Conservation (phyloP, 78 protist genomes). For the Dictyostelium brefeldianum region DNA sequence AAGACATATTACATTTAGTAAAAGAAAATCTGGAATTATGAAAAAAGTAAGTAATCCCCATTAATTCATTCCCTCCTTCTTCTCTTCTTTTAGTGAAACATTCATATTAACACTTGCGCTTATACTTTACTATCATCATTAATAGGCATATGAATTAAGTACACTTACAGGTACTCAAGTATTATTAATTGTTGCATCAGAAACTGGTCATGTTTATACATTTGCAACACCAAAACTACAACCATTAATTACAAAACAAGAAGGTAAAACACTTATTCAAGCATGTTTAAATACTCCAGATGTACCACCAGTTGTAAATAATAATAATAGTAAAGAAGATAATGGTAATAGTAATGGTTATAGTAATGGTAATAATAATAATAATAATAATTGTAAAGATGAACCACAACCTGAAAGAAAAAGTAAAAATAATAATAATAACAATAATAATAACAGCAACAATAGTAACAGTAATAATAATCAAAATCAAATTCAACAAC, state of each 20-base stretch:
- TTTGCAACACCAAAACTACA: constrained; percentile 97
- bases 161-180: constrained; percentile 97
- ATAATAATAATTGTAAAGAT: no score
- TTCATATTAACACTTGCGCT: no score
- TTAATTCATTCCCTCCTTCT: not conserved
- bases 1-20: constrained; percentile 95
- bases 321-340: not conserved
- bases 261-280: constrained; percentile 80
- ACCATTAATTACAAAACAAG: constrained; percentile 93
- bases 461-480: constrained; percentile 2
- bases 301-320: constrained; percentile 1
- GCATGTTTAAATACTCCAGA: constrained; percentile 81
- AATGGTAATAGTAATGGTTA: not conserved
- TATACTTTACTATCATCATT: no score
- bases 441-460: not conserved
- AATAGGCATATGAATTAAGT: constrained; percentile 90
- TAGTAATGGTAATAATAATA: not conserved
- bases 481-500: not conserved
- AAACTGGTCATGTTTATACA: constrained; percentile 96
- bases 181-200: constrained; percentile 93
- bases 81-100: not conserved
- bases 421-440: not conserved
- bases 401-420: not conserved
- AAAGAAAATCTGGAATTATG: constrained; percentile 93
- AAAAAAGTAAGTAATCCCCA: constrained; percentile 78